phyloP scores from a whole-genome alignment of 441 rosid genomes.

The Arabidopsis lyrata region DNA sequence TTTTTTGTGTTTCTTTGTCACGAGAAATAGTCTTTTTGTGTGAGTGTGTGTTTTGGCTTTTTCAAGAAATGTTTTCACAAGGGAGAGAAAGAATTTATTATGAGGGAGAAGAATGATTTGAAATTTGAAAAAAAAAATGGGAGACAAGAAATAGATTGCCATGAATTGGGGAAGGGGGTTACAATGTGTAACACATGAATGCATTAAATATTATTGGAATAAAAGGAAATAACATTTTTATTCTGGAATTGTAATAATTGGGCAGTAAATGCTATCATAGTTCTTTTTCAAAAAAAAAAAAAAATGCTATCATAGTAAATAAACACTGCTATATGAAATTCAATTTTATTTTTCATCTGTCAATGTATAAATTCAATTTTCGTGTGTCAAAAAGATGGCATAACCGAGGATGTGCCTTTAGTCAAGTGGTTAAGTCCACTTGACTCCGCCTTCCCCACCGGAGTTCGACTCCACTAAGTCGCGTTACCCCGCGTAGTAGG shows the following conservation, averaged over 20 bases:
- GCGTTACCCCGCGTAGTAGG: too few relatives aligned
- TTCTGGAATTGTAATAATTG: slow-evolving; percentile 41
- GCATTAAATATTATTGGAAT: slow-evolving; percentile 46
- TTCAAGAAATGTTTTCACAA: background rate
- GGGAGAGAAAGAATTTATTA: slow-evolving; percentile 23
- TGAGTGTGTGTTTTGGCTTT: slow-evolving; percentile 20
- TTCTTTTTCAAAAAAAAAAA: too few relatives aligned
- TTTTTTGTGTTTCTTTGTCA: slow-evolving; percentile 13
- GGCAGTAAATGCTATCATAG: slow-evolving; percentile 42
- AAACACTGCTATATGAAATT: slow-evolving; percentile 26
- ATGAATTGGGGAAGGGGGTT: slow-evolving; percentile 42
- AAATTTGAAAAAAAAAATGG: slow-evolving; percentile 37
- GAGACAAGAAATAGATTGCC: slow-evolving; percentile 37
- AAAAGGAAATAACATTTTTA: slow-evolving; percentile 17
- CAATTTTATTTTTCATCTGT: background rate
- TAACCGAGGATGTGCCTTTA: too few relatives aligned
- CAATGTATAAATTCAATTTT: background rate
- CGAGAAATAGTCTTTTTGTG: slow-evolving; percentile 19
- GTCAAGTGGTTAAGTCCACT: too few relatives aligned
- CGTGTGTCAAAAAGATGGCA: slow-evolving; percentile 22
- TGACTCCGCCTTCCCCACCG: too few relatives aligned
- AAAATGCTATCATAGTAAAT: slow-evolving; percentile 40
- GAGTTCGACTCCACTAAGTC: too few relatives aligned
- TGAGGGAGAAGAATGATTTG: slow-evolving; percentile 42
- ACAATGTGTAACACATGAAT: slow-evolving; percentile 48